Evolutionary conservation across 1,284 basidiomycete genomes (phyloP).

Genomic region (Ceratobasidium sp.): DNA sequence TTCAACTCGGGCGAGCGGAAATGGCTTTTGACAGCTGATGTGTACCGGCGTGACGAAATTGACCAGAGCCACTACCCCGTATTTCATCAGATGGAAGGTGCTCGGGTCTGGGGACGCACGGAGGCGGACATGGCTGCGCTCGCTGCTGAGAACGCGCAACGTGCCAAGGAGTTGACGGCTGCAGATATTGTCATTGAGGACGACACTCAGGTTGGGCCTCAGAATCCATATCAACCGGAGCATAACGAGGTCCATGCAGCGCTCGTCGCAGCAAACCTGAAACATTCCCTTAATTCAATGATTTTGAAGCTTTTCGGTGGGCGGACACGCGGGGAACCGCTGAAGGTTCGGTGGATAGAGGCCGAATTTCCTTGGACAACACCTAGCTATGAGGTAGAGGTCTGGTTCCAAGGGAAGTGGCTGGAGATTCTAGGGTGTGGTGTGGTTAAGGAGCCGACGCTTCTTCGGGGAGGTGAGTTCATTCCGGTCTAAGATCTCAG

Average conservation of each 20-base stretch:
- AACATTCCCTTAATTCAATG: constrained; percentile 91
- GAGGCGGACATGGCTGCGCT: constrained; percentile 67
- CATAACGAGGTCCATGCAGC: constrained; percentile 82
- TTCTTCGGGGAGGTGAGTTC: constrained; percentile 85
- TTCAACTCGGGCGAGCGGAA: constrained; percentile 81
- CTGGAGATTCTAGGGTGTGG: constrained; percentile 96
- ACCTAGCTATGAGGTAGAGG: constrained; percentile 98
- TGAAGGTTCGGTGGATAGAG: constrained; percentile 96
- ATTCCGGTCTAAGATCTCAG: constrained; percentile 25
- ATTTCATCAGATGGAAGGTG: constrained; percentile 99
- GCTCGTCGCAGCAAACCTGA: constrained; percentile 86
- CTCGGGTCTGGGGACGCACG: constrained; percentile 76
- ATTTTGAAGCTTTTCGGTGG: constrained; percentile 86
- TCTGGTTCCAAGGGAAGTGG: constrained; percentile 97
- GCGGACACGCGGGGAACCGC: constrained; percentile 69
- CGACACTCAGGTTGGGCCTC: constrained; percentile 75
- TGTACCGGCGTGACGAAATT: constrained; percentile 98
- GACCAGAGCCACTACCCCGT: constrained; percentile 97
- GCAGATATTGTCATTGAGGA: constrained; percentile 91
- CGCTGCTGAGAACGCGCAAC: constrained; percentile 64
- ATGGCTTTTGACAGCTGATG: constrained; percentile 98
- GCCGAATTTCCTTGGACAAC: constrained; percentile 98
- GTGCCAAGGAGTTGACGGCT: constrained; percentile 71
- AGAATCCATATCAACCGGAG: constrained; percentile 84
- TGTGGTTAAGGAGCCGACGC: constrained; percentile 89